These are phyloP conservation scores for Verticillium longisporum DNA, from an alignment of 2,329 filamentous ascomycete genomes.

Conservation along the genomic window DNA sequence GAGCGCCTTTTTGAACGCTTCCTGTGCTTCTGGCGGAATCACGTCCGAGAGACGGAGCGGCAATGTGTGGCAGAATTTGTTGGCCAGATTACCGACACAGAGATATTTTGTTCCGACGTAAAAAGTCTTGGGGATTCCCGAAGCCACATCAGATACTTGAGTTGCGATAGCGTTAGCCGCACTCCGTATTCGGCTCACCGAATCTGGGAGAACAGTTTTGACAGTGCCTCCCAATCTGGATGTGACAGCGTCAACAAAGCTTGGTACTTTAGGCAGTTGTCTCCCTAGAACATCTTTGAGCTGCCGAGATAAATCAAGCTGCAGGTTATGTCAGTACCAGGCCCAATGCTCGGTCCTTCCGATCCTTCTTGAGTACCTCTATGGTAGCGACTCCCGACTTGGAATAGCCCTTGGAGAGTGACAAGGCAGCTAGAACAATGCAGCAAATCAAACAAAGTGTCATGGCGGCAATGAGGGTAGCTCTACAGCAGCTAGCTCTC, in stretches of 20 bases:
- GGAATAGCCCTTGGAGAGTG: not conserved
- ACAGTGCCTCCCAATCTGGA: not conserved
- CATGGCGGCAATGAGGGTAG: not conserved
- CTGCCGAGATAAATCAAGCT: not conserved
- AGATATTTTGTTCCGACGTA: not conserved
- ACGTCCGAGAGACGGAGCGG: not conserved
- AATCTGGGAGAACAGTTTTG: not conserved
- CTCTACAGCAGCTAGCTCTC: not conserved
- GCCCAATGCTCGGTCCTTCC: not conserved
- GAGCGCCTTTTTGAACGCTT: not conserved
- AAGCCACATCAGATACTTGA: not conserved
- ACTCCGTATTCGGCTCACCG: not conserved
- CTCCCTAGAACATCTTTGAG: not conserved
- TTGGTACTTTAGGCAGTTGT: not conserved
- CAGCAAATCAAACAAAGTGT: not conserved
- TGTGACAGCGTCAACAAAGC: not conserved
- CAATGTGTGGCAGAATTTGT: slow-evolving; percentile 1
- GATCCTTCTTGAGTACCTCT: not conserved
- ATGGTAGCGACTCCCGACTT: not conserved
- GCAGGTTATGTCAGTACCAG: not conserved
- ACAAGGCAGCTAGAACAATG: not conserved
- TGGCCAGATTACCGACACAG: slow-evolving; percentile 2
- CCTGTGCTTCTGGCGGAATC: not conserved
- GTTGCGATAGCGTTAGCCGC: not conserved
- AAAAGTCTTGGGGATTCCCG: not conserved